These are phyloP conservation scores for Nematodospora anomalae DNA, from an alignment of 1,139 yeast genomes.

Conservation along the genomic window DNA sequence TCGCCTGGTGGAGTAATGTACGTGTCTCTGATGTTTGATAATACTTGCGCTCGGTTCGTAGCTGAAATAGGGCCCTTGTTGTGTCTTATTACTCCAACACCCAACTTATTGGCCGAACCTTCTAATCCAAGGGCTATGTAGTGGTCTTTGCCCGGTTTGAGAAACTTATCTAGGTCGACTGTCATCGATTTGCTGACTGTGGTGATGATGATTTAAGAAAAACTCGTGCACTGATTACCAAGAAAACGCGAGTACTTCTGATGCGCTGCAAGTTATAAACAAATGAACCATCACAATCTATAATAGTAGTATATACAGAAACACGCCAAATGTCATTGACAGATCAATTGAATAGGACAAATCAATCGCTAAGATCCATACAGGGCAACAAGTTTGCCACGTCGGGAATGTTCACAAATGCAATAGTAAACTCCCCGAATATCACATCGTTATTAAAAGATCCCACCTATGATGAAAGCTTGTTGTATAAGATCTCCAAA, in stretches of 20 bases:
- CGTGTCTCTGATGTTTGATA: slow-evolving; percentile 90
- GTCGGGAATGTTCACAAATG: slow-evolving; percentile 67
- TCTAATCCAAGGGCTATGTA: slow-evolving; percentile 87
- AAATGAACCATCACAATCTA: no score
- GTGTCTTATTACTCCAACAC: slow-evolving; percentile 89
- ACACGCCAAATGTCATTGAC: slow-evolving; percentile 22
- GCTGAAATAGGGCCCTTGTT: slow-evolving; percentile 49
- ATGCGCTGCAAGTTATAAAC: slow-evolving; percentile 9
- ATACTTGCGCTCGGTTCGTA: slow-evolving; percentile 66
- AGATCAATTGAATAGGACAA: slow-evolving; percentile 26
- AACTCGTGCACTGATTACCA: no score
- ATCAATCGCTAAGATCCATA: slow-evolving; percentile 22
- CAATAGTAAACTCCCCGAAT: slow-evolving; percentile 54
- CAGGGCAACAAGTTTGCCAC: slow-evolving; percentile 42
- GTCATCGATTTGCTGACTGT: slow-evolving; percentile 18
- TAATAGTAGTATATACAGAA: no score
- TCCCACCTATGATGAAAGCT: slow-evolving; percentile 54
- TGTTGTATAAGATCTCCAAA: slow-evolving; percentile 43
- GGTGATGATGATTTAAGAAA: no score
- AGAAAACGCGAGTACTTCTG: background rate
- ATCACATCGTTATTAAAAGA: slow-evolving; percentile 63
- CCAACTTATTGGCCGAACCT: slow-evolving; percentile 95
- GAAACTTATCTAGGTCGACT: slow-evolving; percentile 40
- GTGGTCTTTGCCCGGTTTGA: slow-evolving; percentile 45
- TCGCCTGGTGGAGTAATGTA: slow-evolving; percentile 97